A percentile compares a stretch with the other conserved stretches of the same genome.
Evolutionary conservation across 2,329 filamentous ascomycete species (phyloP).

Genomic region (Rhinocladiella similis): DNA sequence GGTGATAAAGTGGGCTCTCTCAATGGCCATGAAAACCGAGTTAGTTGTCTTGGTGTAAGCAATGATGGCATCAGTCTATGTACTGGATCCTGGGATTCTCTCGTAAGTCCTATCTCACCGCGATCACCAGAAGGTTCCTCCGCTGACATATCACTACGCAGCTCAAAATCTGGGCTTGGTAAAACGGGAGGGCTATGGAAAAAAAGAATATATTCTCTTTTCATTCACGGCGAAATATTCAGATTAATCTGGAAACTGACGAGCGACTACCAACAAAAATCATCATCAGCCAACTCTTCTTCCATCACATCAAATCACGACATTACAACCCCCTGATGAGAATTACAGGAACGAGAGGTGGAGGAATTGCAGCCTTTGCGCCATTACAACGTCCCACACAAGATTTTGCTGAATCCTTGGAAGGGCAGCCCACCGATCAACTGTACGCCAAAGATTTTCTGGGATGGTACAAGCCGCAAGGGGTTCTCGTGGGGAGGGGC

Average conservation of each 20-base stretch:
- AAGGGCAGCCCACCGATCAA: neutral
- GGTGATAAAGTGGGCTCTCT: constrained; percentile 96
- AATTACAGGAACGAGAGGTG: neutral
- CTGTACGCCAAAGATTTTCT: neutral
- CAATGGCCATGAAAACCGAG: constrained; percentile 96
- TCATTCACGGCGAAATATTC: constrained; percentile 3
- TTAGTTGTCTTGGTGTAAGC: constrained; percentile 97
- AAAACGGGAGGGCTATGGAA: constrained; percentile 32
- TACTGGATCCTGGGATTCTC: constrained; percentile 98
- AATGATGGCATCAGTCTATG: constrained; percentile 99
- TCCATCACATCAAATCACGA: neutral
- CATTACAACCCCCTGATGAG: neutral
- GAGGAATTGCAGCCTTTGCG: neutral
- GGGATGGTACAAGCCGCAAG: constrained; percentile 1
- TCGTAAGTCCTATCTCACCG: constrained; percentile 63
- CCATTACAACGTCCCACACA: neutral
- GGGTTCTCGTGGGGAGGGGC: neutral
- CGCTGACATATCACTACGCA: constrained; percentile 44
- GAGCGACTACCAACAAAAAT: neutral
- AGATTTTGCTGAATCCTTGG: constrained; percentile 4
- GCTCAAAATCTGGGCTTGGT: constrained; percentile 89
- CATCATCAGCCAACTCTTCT: constrained; percentile 3
- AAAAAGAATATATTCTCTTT: constrained; percentile 14
- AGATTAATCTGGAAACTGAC: constrained; percentile 4
- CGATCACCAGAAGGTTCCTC: neutral